Conservation (phyloP, 75 land plant species). For the Cryptomeria japonica region DNA sequence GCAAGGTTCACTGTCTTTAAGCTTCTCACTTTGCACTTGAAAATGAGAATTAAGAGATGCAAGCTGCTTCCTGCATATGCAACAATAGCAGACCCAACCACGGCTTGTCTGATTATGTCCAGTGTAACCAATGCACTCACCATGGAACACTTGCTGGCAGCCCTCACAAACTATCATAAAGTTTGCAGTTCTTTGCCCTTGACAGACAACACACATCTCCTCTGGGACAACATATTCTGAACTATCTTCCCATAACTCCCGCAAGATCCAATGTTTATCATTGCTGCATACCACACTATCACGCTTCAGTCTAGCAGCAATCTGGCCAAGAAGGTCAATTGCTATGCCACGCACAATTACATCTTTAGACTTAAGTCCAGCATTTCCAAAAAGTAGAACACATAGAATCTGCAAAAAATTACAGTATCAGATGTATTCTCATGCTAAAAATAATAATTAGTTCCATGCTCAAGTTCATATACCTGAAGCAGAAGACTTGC, state of each 20-base stretch:
- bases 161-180: conserved; percentile 58
- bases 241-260: conserved; percentile 32
- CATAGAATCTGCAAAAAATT: conserved; percentile 85
- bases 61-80: conserved; percentile 80
- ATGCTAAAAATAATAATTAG: background rate
- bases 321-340: conserved; percentile 90
- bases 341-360: conserved; percentile 71
- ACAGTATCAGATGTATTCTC: conserved; percentile 2
- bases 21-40: conserved; percentile 29
- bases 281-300: conserved; percentile 65
- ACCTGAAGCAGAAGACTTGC: conserved; percentile 91
- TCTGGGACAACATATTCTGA: conserved; percentile 13
- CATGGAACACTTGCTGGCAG: conserved; percentile 83
- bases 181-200: conserved; percentile 39
- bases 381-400: conserved; percentile 81
- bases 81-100: conserved; percentile 77
- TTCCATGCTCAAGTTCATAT: background rate
- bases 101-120: conserved; percentile 51
- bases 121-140: conserved; percentile 73
- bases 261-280: conserved; percentile 77
- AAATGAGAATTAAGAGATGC: conserved; percentile 42
- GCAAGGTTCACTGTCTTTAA: conserved; percentile 13
- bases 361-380: conserved; percentile 91
- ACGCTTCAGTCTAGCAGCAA: conserved; percentile 92
- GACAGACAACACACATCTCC: conserved; percentile 70